Conservation (phyloP, 78 protist species). For the Dictyostelium brefeldianum region DNA sequence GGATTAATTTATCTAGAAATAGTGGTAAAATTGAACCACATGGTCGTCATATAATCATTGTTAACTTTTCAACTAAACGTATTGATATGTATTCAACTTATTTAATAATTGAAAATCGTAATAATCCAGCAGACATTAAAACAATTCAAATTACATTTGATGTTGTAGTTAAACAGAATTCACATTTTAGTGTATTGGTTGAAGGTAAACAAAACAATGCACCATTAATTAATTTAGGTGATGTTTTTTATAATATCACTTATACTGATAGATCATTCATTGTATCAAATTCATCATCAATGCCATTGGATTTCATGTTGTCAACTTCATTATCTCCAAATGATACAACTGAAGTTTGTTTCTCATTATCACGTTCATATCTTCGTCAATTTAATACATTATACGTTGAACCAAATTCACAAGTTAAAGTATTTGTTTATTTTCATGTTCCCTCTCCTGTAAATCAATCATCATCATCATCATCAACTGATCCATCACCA, state of each 20-base stretch:
- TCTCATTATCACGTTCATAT: slow-evolving; percentile 71
- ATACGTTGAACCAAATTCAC: slow-evolving; percentile 61
- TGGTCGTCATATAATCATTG: slow-evolving; percentile 76
- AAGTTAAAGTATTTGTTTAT: slow-evolving; percentile 61
- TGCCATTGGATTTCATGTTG: slow-evolving; percentile 82
- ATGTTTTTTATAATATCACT: slow-evolving; percentile 58
- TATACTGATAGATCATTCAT: slow-evolving; percentile 80
- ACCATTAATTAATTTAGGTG: slow-evolving; percentile 63
- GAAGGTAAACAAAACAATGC: slow-evolving; percentile 62
- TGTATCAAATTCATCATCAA: slow-evolving; percentile 66
- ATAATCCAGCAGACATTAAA: slow-evolving; percentile 77
- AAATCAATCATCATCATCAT: neutral
- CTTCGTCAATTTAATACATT: slow-evolving; percentile 56
- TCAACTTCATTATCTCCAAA: slow-evolving; percentile 52
- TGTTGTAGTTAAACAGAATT: slow-evolving; percentile 76
- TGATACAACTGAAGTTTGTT: slow-evolving; percentile 77
- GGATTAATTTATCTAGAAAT: slow-evolving; percentile 68
- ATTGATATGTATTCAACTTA: slow-evolving; percentile 79
- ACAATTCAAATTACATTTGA: slow-evolving; percentile 76
- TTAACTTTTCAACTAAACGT: slow-evolving; percentile 62
- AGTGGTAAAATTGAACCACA: slow-evolving; percentile 80
- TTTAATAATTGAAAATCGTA: slow-evolving; percentile 69
- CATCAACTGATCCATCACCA: neutral
- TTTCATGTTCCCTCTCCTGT: slow-evolving; percentile 41
- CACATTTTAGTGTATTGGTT: slow-evolving; percentile 68